Percentiles rank a stretch among this genome's conserved stretches.
Evolutionary conservation across 805 yeast genomes (phyloP).

Genomic region (Brettanomyces naardenensis): DNA sequence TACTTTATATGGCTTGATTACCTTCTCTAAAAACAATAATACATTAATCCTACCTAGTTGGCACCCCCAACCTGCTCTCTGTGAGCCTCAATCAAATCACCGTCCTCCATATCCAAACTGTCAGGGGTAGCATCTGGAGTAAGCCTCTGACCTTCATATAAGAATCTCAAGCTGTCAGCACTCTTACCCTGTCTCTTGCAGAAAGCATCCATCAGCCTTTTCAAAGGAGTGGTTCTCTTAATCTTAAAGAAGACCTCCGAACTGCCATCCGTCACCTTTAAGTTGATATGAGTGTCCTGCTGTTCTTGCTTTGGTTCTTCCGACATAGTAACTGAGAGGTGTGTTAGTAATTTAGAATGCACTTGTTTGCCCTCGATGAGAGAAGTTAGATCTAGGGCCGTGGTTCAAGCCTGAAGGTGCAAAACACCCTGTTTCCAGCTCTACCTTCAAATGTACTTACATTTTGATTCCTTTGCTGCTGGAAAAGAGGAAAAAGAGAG

Average conservation of each 20-base stretch:
- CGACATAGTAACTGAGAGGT: conserved; percentile 19
- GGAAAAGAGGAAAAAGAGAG: too few species aligned
- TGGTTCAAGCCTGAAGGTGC: too few species aligned
- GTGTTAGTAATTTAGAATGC: neutral
- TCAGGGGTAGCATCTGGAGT: conserved; percentile 88
- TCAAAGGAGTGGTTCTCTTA: conserved; percentile 84
- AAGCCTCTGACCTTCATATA: conserved; percentile 90
- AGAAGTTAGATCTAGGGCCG: too few species aligned
- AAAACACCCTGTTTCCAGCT: too few species aligned
- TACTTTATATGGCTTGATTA: too few species aligned
- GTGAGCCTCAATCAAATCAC: conserved; percentile 95
- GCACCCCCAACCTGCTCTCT: conserved; percentile 88
- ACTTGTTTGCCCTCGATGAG: neutral
- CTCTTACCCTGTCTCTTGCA: conserved; percentile 96
- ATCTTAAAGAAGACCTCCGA: conserved; percentile 95
- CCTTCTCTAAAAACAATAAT: too few species aligned
- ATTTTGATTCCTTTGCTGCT: too few species aligned
- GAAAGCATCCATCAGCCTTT: conserved; percentile 94
- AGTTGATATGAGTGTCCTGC: conserved; percentile 58
- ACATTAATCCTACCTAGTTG: too few species aligned
- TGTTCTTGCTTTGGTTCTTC: conserved; percentile 46
- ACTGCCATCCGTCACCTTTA: conserved; percentile 89
- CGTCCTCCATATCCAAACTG: conserved; percentile 87
- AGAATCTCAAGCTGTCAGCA: conserved; percentile 72
- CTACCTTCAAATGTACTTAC: too few species aligned